Conservation (phyloP, 345 rosid species). For the Clarkia xantiana region DNA sequence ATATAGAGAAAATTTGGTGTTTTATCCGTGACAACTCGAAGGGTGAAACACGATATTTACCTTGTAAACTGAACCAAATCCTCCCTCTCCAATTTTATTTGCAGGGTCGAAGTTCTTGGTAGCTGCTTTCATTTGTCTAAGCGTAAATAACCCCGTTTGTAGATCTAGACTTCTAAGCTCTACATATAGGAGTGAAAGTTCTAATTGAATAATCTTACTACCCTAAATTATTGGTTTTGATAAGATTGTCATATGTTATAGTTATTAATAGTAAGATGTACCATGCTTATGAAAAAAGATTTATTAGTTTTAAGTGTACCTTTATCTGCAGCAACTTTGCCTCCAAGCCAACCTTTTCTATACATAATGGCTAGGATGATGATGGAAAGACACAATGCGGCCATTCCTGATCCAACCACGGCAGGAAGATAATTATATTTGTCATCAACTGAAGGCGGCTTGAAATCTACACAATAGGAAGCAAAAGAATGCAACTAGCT, state of each 20-base stretch:
- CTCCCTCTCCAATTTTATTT: constrained; percentile 68
- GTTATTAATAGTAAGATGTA: too few species aligned
- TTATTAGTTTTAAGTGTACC: constrained; percentile 27
- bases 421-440: constrained; percentile 13
- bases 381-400: constrained; percentile 24
- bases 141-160: constrained; percentile 49
- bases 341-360: constrained; percentile 42
- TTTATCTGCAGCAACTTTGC: constrained; percentile 33
- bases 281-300: neutral
- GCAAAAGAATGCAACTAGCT: neutral
- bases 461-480: constrained; percentile 31
- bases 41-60: constrained; percentile 12
- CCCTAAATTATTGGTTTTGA: too few species aligned
- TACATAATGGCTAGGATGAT: constrained; percentile 20
- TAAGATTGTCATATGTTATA: too few species aligned
- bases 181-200: constrained; percentile 13
- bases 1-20: neutral
- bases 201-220: too few species aligned
- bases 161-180: constrained; percentile 51
- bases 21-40: neutral
- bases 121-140: constrained; percentile 56
- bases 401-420: constrained; percentile 20
- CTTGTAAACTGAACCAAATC: constrained; percentile 66
- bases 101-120: constrained; percentile 43
- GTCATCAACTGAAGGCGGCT: constrained; percentile 27